These are phyloP conservation scores for Mycena maculata DNA, from an alignment of 768 basidiomycete species.

Conservation along the genomic window DNA sequence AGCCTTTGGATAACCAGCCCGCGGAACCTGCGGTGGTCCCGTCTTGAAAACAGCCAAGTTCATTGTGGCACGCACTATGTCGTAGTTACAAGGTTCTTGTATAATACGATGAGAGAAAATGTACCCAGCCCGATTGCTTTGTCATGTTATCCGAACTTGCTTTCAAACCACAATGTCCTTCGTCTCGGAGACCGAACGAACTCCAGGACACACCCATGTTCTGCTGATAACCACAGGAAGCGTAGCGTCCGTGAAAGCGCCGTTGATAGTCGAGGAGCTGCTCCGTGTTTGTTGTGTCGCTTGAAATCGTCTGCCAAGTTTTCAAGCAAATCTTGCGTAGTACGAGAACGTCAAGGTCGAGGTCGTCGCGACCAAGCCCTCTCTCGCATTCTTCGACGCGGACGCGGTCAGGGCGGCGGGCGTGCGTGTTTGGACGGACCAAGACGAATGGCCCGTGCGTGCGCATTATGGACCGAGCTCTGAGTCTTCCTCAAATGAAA, in stretches of 20 bases:
- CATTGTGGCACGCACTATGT: background rate
- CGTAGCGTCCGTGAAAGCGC: slow-evolving; percentile 94
- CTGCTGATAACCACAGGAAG: slow-evolving; percentile 92
- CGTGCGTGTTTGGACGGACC: slow-evolving; percentile 85
- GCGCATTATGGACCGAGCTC: background rate
- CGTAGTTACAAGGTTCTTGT: background rate
- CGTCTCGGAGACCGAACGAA: slow-evolving; percentile 55
- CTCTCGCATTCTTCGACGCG: slow-evolving; percentile 80
- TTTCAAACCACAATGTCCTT: slow-evolving; percentile 50
- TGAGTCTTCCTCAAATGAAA: background rate
- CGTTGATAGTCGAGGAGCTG: slow-evolving; percentile 86
- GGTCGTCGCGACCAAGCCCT: slow-evolving; percentile 83
- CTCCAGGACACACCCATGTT: slow-evolving; percentile 66
- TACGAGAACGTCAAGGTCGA: slow-evolving; percentile 81
- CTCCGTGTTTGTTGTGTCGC: slow-evolving; percentile 55
- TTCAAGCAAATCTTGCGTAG: slow-evolving; percentile 58
- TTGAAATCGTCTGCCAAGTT: slow-evolving; percentile 4
- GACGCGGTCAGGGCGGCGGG: slow-evolving; percentile 62
- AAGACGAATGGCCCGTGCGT: slow-evolving; percentile 93
- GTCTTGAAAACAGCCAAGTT: slow-evolving; percentile 4
- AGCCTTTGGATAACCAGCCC: slow-evolving; percentile 72
- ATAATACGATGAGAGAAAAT: background rate
- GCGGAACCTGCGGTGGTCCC: slow-evolving; percentile 41
- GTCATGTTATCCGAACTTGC: background rate
- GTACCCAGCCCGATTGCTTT: background rate